Conservation (phyloP, 805 yeast species). For the Lipomyces sp. region DNA sequence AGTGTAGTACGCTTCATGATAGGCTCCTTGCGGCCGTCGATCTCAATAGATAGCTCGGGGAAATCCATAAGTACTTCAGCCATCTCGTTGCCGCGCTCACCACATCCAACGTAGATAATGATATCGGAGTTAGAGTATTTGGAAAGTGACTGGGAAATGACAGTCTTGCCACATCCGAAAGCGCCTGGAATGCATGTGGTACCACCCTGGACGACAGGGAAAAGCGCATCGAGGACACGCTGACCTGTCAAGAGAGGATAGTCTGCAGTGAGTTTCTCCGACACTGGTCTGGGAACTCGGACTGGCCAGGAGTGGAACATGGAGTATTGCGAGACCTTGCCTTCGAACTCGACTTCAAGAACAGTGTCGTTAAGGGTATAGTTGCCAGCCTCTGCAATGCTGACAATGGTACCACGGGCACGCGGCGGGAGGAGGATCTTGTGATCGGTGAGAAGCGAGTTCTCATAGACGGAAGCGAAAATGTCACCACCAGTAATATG, state of each 20-base stretch:
- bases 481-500: constrained; percentile 99
- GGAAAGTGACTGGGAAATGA: constrained; percentile 95
- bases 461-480: constrained; percentile 90
- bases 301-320: constrained; percentile 99
- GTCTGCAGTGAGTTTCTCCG: constrained; percentile 91
- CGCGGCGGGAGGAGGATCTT: constrained; percentile 96
- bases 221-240: constrained; percentile 95
- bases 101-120: constrained; percentile 93
- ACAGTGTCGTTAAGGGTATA: constrained; percentile 89
- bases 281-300: constrained; percentile 98
- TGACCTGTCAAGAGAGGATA: constrained; percentile 97
- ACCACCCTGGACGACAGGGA: constrained; percentile 99
- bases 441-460: constrained; percentile 89
- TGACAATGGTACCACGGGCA: constrained; percentile 95
- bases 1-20: constrained; percentile 99
- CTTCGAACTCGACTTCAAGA: constrained; percentile 93
- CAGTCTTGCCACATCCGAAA: constrained; percentile 99
- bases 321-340: constrained; percentile 74
- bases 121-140: constrained; percentile 97
- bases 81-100: constrained; percentile 99
- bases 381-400: constrained; percentile 86
- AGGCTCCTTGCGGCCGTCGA: constrained; percentile 93
- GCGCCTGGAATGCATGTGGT: constrained; percentile 99
- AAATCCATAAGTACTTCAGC: constrained; percentile 99
- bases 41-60: constrained; percentile 94